Conservation (phyloP, 352 stramenopile species). For the Saprolegnia parasitica region DNA sequence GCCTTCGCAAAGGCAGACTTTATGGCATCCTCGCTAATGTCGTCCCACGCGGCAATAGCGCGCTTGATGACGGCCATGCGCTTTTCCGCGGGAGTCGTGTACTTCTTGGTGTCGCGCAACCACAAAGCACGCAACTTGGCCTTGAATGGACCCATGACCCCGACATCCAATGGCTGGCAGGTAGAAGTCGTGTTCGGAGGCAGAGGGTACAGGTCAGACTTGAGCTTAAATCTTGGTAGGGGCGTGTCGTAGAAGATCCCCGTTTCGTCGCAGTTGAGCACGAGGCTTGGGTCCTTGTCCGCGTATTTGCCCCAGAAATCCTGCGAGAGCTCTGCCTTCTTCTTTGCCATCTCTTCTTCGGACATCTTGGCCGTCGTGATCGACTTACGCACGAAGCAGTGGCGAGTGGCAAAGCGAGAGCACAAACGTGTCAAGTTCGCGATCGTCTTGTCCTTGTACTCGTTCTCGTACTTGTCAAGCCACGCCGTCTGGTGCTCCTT, state of each 20-base stretch:
- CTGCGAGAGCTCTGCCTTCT: not conserved
- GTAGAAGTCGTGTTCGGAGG: constrained; percentile 30
- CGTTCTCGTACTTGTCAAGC: constrained; percentile 3
- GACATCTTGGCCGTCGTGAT: not conserved
- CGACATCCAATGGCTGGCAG: constrained; percentile 30
- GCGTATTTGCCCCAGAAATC: not conserved
- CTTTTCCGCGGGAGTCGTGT: not conserved
- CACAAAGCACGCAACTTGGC: constrained; percentile 21
- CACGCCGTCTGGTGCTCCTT: constrained; percentile 1
- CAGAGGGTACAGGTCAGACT: constrained; percentile 13
- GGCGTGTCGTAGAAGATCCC: constrained; percentile 27
- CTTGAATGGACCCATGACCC: constrained; percentile 31
- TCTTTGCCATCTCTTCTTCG: not conserved
- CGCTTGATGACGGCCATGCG: constrained; percentile 22
- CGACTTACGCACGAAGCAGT: not conserved
- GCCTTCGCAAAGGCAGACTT: constrained; percentile 1
- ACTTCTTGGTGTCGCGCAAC: constrained; percentile 12
- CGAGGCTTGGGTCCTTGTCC: not conserved
- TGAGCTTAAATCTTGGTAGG: constrained; percentile 13
- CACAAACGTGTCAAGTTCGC: not conserved
- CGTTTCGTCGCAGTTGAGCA: constrained; percentile 31
- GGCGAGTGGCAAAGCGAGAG: not conserved
- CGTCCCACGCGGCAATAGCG: constrained; percentile 15
- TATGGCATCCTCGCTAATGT: not conserved
- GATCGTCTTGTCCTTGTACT: not conserved